phyloP scores from a whole-genome alignment of 1,139 yeast species.

The Saccharomycopsis hybrid region DNA sequence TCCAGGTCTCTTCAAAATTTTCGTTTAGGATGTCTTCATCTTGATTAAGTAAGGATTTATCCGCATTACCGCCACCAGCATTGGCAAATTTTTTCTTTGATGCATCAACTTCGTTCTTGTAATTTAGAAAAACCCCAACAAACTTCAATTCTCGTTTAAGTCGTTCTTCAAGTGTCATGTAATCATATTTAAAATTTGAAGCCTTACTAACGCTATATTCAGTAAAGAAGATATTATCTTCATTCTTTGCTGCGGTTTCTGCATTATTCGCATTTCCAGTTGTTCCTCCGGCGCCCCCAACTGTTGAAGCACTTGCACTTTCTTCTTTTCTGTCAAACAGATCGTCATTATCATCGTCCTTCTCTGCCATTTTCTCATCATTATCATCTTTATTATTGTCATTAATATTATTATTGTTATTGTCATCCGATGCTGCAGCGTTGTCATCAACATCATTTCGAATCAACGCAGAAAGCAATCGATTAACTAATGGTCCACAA shows the following conservation, averaged over 20 bases:
- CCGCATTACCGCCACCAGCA: conserved; percentile 30
- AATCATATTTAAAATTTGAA: conserved; percentile 50
- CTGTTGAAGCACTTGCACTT: too few species aligned
- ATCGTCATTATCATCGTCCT: conserved; percentile 21
- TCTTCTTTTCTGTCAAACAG: too few species aligned
- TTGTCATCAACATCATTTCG: conserved; percentile 35
- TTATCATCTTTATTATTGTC: background rate
- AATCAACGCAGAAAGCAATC: conserved; percentile 76
- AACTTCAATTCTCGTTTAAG: conserved; percentile 80
- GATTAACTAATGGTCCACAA: conserved; percentile 87
- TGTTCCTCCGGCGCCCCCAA: too few species aligned
- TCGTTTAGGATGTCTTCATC: conserved; percentile 22
- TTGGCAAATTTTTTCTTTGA: conserved; percentile 24
- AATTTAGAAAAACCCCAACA: conserved; percentile 83
- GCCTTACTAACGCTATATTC: conserved; percentile 45
- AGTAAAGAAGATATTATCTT: conserved; percentile 34
- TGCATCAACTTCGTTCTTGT: conserved; percentile 31
- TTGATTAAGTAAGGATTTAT: conserved; percentile 25
- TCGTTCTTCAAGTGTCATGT: conserved; percentile 77
- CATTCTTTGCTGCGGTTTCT: conserved; percentile 26
- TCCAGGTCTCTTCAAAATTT: conserved; percentile 67
- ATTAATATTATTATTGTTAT: background rate
- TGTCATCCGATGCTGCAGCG: conserved; percentile 23
- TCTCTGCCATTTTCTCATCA: conserved; percentile 19
- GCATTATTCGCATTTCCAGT: conserved; percentile 20